These are phyloP conservation scores for Scedosporium apiospermum DNA, from an alignment of 2,329 filamentous ascomycete genomes.

Conservation along the genomic window DNA sequence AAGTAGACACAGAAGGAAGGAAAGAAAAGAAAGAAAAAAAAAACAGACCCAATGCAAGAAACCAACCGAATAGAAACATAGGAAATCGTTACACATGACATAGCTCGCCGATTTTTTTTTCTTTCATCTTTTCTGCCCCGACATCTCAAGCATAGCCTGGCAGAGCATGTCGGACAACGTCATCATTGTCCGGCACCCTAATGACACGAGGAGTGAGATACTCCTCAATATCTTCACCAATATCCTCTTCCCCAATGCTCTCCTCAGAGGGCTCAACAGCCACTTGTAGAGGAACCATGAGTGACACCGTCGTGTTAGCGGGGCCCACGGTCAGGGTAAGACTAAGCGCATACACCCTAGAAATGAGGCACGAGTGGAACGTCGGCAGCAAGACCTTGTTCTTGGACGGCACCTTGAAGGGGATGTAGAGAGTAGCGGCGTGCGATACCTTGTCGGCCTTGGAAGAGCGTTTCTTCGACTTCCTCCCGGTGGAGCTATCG, in stretches of 20 bases:
- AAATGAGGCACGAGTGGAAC: constrained; percentile 49
- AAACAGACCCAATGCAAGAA: constrained; percentile 1
- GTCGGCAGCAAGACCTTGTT: constrained; percentile 44
- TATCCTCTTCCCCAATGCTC: constrained; percentile 27
- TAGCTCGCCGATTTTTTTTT: constrained; percentile 5
- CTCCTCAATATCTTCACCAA: constrained; percentile 31
- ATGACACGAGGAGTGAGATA: constrained; percentile 31
- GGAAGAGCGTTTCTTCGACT: not conserved
- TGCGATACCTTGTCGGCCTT: constrained; percentile 23
- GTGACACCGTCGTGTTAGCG: constrained; percentile 30
- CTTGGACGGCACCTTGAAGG: constrained; percentile 37
- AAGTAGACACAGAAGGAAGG: not conserved
- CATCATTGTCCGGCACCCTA: constrained; percentile 1
- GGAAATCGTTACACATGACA: constrained; percentile 3
- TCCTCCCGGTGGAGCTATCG: constrained; percentile 10
- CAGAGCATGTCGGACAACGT: not conserved
- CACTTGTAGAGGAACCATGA: constrained; percentile 42
- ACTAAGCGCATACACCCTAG: constrained; percentile 44
- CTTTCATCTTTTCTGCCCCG: not conserved
- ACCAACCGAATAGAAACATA: constrained; percentile 2
- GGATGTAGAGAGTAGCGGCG: constrained; percentile 33
- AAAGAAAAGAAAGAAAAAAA: not conserved
- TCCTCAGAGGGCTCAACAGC: constrained; percentile 22
- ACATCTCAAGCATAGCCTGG: constrained; percentile 1
- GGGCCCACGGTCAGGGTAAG: constrained; percentile 32